These are phyloP conservation scores for Peterozyma toletana DNA, from an alignment of 805 yeast genomes.

Conservation along the genomic window DNA sequence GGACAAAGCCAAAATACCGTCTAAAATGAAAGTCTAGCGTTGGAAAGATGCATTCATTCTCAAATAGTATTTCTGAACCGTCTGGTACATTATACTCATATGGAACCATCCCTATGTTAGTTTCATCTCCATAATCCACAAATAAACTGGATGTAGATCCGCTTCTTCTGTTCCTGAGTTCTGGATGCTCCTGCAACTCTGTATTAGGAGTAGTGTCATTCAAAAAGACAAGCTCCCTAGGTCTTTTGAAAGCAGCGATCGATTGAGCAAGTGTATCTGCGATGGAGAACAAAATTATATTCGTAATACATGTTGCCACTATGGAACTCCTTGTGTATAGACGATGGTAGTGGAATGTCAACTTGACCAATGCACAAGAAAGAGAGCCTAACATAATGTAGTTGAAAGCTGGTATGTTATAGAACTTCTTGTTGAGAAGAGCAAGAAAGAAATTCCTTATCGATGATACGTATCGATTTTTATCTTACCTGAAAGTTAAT, in stretches of 20 bases:
- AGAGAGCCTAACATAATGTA: slow-evolving; percentile 43
- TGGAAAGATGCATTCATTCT: background rate
- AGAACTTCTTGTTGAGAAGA: background rate
- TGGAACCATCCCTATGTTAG: background rate
- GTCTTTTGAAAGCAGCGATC: slow-evolving; percentile 26
- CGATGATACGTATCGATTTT: no score
- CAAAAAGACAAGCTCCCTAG: background rate
- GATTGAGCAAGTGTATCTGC: slow-evolving; percentile 89
- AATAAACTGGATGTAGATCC: slow-evolving; percentile 13
- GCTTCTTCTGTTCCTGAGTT: background rate
- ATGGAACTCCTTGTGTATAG: slow-evolving; percentile 60
- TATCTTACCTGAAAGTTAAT: no score
- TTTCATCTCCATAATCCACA: slow-evolving; percentile 25
- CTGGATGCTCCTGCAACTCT: slow-evolving; percentile 2
- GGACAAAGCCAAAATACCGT: slow-evolving; percentile 70
- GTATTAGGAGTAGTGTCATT: background rate
- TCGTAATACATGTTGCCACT: slow-evolving; percentile 75
- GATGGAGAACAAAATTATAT: slow-evolving; percentile 76
- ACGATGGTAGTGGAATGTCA: slow-evolving; percentile 51
- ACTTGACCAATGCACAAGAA: slow-evolving; percentile 39
- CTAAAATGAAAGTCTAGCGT: slow-evolving; percentile 44
- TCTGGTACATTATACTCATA: background rate
- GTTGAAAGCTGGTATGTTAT: slow-evolving; percentile 47
- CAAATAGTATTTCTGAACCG: background rate
- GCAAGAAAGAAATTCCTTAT: no score